phyloP scores from a whole-genome alignment of 768 basidiomycete genomes.

The Boletus pseudopeckii region DNA sequence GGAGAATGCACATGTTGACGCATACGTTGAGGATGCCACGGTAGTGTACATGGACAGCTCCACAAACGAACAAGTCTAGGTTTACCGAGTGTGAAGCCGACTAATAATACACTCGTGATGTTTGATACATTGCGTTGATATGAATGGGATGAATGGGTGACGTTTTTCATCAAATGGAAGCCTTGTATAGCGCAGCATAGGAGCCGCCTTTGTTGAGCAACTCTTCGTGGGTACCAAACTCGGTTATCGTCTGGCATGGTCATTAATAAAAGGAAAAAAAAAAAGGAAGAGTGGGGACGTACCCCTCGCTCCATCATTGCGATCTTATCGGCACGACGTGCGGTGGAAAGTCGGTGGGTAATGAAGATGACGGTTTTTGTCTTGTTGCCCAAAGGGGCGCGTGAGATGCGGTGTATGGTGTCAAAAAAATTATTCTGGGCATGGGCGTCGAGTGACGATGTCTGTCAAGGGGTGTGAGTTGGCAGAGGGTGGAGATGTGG shows the following conservation, averaged over 20 bases:
- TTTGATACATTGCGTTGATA: slow-evolving; percentile 25
- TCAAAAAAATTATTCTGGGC: slow-evolving; percentile 80
- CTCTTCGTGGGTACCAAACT: slow-evolving; percentile 74
- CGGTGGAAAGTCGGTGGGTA: slow-evolving; percentile 78
- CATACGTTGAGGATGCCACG: slow-evolving; percentile 59
- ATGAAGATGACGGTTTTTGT: slow-evolving; percentile 78
- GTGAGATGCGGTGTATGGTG: slow-evolving; percentile 64
- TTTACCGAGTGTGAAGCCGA: slow-evolving; percentile 17
- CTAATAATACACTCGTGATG: slow-evolving; percentile 17
- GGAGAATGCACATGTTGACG: slow-evolving; percentile 59
- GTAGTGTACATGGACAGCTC: slow-evolving; percentile 67
- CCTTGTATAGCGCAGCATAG: slow-evolving; percentile 68
- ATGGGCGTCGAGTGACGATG: slow-evolving; percentile 74
- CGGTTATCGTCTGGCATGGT: slow-evolving; percentile 57
- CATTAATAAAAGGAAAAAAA: slow-evolving; percentile 19
- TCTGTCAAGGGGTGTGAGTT: slow-evolving; percentile 39
- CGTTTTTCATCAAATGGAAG: slow-evolving; percentile 53
- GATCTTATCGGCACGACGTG: slow-evolving; percentile 80
- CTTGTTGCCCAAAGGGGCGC: slow-evolving; percentile 50
- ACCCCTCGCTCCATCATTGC: slow-evolving; percentile 82
- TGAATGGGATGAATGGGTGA: no score
- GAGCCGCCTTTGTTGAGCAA: slow-evolving; percentile 55
- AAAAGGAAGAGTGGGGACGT: slow-evolving; percentile 21
- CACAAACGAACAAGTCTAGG: slow-evolving; percentile 41
- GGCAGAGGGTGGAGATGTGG: background rate